Base-by-base conservation (phyloP, 371 early-diverging fungal species). In the Vairimorpha necatrix region DNA sequence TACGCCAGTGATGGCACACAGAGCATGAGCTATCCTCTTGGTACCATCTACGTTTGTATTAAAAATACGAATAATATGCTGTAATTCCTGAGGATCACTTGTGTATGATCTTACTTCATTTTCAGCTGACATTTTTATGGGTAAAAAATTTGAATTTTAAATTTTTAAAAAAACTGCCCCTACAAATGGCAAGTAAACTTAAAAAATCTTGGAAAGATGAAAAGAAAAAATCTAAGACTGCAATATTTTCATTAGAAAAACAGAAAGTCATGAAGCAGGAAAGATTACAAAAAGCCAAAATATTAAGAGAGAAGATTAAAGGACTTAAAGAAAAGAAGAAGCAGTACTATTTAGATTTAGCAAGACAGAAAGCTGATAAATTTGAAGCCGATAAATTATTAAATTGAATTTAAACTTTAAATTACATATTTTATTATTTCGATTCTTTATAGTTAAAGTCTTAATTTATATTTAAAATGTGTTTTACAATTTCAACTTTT, bases 31-130 rank as follows among this genome's bases (percentile, higher is more conserved):
- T 84, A 94, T 88, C 88, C 92, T 94, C 82, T 89, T 88, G 86
- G 90, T 91, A 79, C 98, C 98, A 86, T 97, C 93, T 84, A 97
- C 90, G 90, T 97, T 97, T 87, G 98, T 97, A 91, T 97, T 97
- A 86, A 93, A 91, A 72, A 97, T 89, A 93, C 98, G 96, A 82
- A 95, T 88, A 88, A 97, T 96, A 89, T 93, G 92, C 88, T 94
- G 94, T 89, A 95, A 76, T 32, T 83, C 76, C 50, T 74, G 76
- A 14, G 76, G 70, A 67, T 85, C 82, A 60, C 75, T 63, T 33
- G 33, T 65, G 24, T 72, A 72, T 34, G 22, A 39, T 38, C 28
- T 14, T 36, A 36, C 6, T 33, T 14, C 28, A 36, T 33, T 32
- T 63, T 63, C 34, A 26, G n/a, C 30, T 42, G 42, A 42, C 73